These are phyloP conservation scores for Erythrophleum fordii DNA, from an alignment of 306 rosid species.

Conservation along the genomic window DNA sequence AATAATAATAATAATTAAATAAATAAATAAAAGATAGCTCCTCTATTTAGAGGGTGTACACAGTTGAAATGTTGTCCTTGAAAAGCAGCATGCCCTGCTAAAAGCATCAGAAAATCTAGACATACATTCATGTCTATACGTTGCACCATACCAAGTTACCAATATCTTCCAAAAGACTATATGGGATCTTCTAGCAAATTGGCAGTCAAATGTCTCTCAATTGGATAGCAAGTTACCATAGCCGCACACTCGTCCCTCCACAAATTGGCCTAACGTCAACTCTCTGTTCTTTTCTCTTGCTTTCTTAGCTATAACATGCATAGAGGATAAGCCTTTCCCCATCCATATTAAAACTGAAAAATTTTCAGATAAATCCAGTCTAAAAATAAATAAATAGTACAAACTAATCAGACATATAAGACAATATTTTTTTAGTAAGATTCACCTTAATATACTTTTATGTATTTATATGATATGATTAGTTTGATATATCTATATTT, in stretches of 20 bases:
- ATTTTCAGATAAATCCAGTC: too few relatives aligned
- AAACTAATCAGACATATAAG: too few relatives aligned
- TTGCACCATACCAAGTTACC: constrained; percentile 3
- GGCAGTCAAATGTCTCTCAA: constrained; percentile 36
- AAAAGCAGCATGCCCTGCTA: too few relatives aligned
- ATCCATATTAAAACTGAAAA: background rate
- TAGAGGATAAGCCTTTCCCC: background rate
- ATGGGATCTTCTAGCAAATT: constrained; percentile 35
- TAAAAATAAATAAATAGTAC: too few relatives aligned
- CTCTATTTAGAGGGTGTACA: too few relatives aligned
- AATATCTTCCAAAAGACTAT: constrained; percentile 18
- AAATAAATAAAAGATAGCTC: too few relatives aligned
- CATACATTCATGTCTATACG: background rate
- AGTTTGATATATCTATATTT: background rate
- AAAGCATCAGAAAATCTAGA: too few relatives aligned
- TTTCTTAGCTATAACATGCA: background rate
- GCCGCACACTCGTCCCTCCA: constrained; percentile 21
- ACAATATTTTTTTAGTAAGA: too few relatives aligned
- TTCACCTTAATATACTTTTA: too few relatives aligned
- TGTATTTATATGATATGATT: background rate
- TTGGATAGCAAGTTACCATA: background rate
- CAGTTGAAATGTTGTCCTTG: too few relatives aligned
- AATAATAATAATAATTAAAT: too few relatives aligned
- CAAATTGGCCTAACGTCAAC: constrained; percentile 9
- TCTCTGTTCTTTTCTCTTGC: background rate